Evolutionary conservation across 495 filamentous ascomycete species (phyloP), one percentile per base, ranked within the genome.

Genomic region (Tuber calosporum): DNA sequence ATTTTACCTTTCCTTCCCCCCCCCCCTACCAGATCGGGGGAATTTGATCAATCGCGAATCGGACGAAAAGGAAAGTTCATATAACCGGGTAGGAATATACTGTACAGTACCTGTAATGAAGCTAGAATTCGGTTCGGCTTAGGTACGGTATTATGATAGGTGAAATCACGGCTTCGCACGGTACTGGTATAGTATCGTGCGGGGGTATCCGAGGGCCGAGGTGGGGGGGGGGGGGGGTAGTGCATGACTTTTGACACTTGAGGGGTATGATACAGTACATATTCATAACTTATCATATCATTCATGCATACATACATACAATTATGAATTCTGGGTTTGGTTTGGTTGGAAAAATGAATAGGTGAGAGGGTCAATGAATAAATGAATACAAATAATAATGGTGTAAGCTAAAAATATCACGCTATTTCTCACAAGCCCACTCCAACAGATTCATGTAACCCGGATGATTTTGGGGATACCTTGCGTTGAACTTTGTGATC

Each of bases 401-500:
- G n/a, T n/a, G n/a, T n/a, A 40, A 40, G 11, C 8, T 6, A 40
- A 40, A 40, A 7, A 39, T 39, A 7, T 8, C 11, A 34, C 0
- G 4, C 4, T 62, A 62, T 13, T 62, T 62, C 53, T 62, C 53
- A 19, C 53, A 62, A 34, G 53, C 53, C 53, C 26, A 62, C 53
- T 62, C 53, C 53, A 62, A 62, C 3, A 62, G 34, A 62, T 62
- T 62, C 53, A 62, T 62, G 19, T 62, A 62, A 11, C 53, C 53
- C 13, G 26, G 53, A 34, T 62, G 53, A 1, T 78, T 78, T 81
- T 92, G 90, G 1, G 85, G 86, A 74, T 85, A 88, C 9, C 90
- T 83, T 7, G 87, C 82, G 82, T 92, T 92, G 82, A 88, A 91
- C 75, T 87, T 88, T 71, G 91, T 82, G 40, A 91, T 83, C 38